phyloP scores from a whole-genome alignment of 495 filamentous ascomycete genomes.

The Evernia prunastri region DNA sequence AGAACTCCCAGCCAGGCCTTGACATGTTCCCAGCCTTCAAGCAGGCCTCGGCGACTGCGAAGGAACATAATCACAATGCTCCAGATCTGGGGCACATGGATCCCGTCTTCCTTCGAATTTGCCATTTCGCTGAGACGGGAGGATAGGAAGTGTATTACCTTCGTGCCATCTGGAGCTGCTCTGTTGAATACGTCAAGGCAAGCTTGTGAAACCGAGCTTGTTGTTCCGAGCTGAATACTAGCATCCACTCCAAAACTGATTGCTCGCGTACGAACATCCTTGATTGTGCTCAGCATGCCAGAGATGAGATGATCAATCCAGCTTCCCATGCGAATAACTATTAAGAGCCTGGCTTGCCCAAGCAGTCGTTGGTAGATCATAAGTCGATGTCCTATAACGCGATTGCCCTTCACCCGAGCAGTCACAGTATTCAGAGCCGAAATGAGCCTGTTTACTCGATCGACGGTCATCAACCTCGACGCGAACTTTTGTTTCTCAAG shows the following conservation, averaged over 20 bases:
- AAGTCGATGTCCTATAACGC: conserved; percentile 65
- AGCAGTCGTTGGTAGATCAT: conserved; percentile 70
- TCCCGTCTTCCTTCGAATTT: conserved; percentile 52
- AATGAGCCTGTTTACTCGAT: conserved; percentile 61
- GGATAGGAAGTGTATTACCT: conserved; percentile 56
- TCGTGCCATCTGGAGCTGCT: conserved; percentile 49
- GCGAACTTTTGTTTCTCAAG: conserved; percentile 72
- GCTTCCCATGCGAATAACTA: conserved; percentile 52
- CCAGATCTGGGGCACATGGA: conserved; percentile 84
- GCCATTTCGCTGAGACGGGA: conserved; percentile 66
- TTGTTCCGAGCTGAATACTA: conserved; percentile 56
- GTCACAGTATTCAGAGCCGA: conserved; percentile 62
- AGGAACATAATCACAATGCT: conserved; percentile 71
- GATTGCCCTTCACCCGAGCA: conserved; percentile 67
- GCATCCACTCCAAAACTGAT: conserved; percentile 65
- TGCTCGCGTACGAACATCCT: conserved; percentile 67
- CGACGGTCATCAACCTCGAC: conserved; percentile 61
- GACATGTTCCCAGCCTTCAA: conserved; percentile 69
- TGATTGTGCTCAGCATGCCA: conserved; percentile 69
- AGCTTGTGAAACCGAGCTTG: conserved; percentile 54
- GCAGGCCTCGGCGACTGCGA: conserved; percentile 49
- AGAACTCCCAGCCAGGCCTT: conserved; percentile 68
- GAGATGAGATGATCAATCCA: conserved; percentile 80
- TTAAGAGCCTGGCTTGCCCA: conserved; percentile 56
- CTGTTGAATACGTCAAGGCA: conserved; percentile 60